Evolutionary conservation across 208 protist genomes (phyloP).

Genomic region (Trypanosoma boissoni): DNA sequence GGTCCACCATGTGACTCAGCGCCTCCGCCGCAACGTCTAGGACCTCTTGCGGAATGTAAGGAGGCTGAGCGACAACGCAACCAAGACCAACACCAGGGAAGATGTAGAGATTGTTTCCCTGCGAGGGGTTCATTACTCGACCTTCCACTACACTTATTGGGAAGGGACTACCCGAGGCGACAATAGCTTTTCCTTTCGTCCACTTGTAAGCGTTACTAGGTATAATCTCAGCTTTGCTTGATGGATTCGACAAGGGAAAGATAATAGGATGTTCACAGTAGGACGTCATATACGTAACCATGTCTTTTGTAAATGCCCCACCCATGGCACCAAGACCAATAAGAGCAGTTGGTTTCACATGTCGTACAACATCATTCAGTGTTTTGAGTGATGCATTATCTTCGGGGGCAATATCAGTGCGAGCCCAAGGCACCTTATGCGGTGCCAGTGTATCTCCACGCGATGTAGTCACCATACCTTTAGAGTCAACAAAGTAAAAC

Average conservation of each 20-base stretch:
- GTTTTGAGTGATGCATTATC: slow-evolving; percentile 53
- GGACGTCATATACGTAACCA: slow-evolving; percentile 76
- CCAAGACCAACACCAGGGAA: slow-evolving; percentile 96
- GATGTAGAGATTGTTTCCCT: slow-evolving; percentile 98
- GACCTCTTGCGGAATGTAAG: slow-evolving; percentile 88
- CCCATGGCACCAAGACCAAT: slow-evolving; percentile 93
- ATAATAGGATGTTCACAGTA: slow-evolving; percentile 92
- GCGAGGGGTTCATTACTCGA: slow-evolving; percentile 77
- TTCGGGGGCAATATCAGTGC: slow-evolving; percentile 73
- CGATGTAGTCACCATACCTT: slow-evolving; percentile 85
- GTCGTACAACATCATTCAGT: slow-evolving; percentile 66
- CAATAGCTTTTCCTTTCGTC: slow-evolving; percentile 92
- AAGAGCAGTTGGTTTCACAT: slow-evolving; percentile 94
- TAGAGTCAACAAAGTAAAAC: slow-evolving; percentile 93
- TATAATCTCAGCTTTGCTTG: slow-evolving; percentile 88
- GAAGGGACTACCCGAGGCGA: slow-evolving; percentile 97
- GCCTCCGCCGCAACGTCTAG: slow-evolving; percentile 68
- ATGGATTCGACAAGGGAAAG: slow-evolving; percentile 96
- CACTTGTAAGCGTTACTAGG: slow-evolving; percentile 92
- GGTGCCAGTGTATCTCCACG: slow-evolving; percentile 76
- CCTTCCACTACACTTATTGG: slow-evolving; percentile 82
- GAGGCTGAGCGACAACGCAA: slow-evolving; percentile 60
- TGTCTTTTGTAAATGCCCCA: slow-evolving; percentile 93
- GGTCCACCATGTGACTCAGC: slow-evolving; percentile 55
- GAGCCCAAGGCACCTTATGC: slow-evolving; percentile 90